Conservation (phyloP, 768 basidiomycete species). For the Tulasnella sp. region DNA sequence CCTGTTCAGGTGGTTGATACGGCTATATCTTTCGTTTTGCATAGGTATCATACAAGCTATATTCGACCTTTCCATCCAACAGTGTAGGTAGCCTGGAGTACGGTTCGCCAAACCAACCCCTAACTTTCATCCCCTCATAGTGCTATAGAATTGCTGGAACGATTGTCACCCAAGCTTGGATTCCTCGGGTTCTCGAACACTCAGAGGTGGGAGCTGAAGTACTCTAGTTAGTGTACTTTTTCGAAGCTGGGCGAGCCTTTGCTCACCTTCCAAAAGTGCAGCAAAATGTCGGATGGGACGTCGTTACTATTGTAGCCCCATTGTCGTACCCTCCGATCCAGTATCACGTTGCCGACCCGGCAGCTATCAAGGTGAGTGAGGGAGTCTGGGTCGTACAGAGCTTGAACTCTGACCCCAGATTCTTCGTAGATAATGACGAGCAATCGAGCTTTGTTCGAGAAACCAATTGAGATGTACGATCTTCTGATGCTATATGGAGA, state of each 20-base stretch:
- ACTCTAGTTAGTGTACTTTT: neutral
- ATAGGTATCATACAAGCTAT: neutral
- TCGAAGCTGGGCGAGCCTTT: neutral
- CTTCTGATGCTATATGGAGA: slow-evolving; percentile 13
- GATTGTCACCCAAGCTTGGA: neutral
- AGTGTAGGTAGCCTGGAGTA: neutral
- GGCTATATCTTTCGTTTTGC: neutral
- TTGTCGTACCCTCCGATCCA: neutral
- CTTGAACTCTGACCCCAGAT: neutral
- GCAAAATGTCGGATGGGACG: slow-evolving; percentile 12
- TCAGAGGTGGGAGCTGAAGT: neutral
- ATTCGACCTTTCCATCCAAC: neutral
- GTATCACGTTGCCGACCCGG: slow-evolving; percentile 2
- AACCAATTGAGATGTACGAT: slow-evolving; percentile 13
- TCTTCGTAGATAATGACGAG: neutral
- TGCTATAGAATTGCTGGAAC: neutral
- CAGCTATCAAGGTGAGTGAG: slow-evolving; percentile 20
- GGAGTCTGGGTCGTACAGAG: neutral
- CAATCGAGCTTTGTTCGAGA: slow-evolving; percentile 8
- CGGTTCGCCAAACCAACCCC: neutral
- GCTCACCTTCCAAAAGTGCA: neutral
- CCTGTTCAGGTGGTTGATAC: neutral
- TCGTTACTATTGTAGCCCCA: neutral
- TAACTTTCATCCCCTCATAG: neutral
- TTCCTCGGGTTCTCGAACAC: neutral